phyloP scores from a whole-genome alignment of 1,284 basidiomycete species.

The Tremellales sp. region DNA sequence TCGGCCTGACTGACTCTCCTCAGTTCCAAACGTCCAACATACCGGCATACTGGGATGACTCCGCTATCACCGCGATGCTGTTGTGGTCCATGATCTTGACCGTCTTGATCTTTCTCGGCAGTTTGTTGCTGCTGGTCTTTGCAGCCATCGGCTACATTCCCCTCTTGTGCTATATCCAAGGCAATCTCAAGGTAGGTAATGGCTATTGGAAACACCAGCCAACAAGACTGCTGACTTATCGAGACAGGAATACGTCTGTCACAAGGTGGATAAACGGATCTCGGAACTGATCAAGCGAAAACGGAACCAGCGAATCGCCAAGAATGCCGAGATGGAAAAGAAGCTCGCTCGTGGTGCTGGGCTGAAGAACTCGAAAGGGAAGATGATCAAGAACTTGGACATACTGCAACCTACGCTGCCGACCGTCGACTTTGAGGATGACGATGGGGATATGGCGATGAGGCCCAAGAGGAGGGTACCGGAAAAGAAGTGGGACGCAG shows the following conservation, averaged over 20 bases:
- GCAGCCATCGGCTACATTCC: conserved; percentile 89
- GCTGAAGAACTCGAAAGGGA: conserved; percentile 93
- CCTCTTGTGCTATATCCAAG: conserved; percentile 88
- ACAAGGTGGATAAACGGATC: conserved; percentile 98
- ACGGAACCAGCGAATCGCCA: conserved; percentile 77
- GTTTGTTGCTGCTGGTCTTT: conserved; percentile 71
- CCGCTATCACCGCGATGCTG: conserved; percentile 71
- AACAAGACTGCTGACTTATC: not conserved
- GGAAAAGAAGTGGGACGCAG: no score
- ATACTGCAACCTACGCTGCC: conserved; percentile 88
- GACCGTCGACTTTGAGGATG: conserved; percentile 78
- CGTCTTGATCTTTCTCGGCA: conserved; percentile 78
- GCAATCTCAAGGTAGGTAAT: conserved; percentile 74
- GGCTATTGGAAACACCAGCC: no score
- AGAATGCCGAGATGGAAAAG: conserved; percentile 76
- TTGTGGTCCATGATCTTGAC: conserved; percentile 88
- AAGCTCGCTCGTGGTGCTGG: conserved; percentile 78
- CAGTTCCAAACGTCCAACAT: conserved; percentile 55
- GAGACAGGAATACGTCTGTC: conserved; percentile 90
- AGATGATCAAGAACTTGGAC: conserved; percentile 60
- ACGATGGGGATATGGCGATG: conserved; percentile 56
- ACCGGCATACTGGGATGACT: conserved; percentile 56
- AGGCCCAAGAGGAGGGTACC: conserved; percentile 15
- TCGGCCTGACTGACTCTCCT: not conserved
- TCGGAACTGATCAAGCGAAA: conserved; percentile 87